A percentile compares a stretch with the other conserved stretches of the same genome.
These are phyloP conservation scores for Tylopilus sp. DNA, from an alignment of 1,284 basidiomycete genomes.

Conservation along the genomic window DNA sequence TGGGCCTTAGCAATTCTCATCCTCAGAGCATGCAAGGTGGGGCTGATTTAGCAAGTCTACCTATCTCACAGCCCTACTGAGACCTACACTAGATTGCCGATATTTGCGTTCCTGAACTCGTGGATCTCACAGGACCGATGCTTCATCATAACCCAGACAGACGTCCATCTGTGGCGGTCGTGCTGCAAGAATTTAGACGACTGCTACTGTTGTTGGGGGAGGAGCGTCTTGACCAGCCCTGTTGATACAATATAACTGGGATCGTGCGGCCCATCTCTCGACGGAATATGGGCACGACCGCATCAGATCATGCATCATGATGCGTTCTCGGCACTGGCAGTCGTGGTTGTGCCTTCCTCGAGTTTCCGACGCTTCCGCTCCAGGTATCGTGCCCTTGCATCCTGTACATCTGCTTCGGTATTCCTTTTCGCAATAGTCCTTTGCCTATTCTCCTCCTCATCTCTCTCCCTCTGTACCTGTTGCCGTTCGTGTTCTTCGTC, in stretches of 20 bases:
- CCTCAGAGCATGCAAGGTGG: constrained; percentile 59
- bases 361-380: constrained; percentile 76
- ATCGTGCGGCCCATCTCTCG: background rate
- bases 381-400: constrained; percentile 72
- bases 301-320: constrained; percentile 9
- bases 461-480: constrained; percentile 52
- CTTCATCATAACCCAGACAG: constrained; percentile 45
- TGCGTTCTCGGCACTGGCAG: constrained; percentile 4
- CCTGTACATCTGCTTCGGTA: constrained; percentile 64
- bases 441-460: constrained; percentile 56
- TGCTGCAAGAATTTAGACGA: constrained; percentile 46
- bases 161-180: constrained; percentile 48
- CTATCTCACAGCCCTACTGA: constrained; percentile 5
- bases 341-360: constrained; percentile 41
- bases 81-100: constrained; percentile 47
- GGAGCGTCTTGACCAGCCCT: constrained; percentile 25
- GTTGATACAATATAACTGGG: constrained; percentile 7
- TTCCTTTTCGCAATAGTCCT: constrained; percentile 64
- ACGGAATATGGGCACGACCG: background rate
- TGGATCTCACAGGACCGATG: constrained; percentile 54
- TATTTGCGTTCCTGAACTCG: constrained; percentile 53
- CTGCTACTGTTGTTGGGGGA: constrained; percentile 28
- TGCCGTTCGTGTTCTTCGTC: constrained; percentile 64
- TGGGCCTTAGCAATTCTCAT: constrained; percentile 66
- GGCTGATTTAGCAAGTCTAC: constrained; percentile 10